A percentile compares a stretch with the other conserved stretches of the same genome.
These are phyloP conservation scores for Monilinia polystroma DNA, from an alignment of 2,329 filamentous ascomycete genomes.

Conservation along the genomic window DNA sequence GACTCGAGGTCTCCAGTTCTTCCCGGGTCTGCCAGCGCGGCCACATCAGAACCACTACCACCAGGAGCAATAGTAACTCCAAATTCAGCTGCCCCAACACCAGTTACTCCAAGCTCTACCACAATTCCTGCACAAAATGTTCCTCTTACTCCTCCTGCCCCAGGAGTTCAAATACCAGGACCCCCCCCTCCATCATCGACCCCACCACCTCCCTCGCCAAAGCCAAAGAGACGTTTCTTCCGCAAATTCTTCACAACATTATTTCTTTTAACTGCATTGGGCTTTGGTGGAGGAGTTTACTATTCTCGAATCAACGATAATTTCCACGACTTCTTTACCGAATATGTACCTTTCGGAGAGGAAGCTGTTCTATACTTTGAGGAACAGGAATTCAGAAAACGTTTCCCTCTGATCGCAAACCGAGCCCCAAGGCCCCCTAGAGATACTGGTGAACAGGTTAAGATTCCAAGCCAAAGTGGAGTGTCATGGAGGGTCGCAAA, in stretches of 20 bases:
- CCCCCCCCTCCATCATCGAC: constrained; percentile 42
- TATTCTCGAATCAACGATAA: constrained; percentile 93
- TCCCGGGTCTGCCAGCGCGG: constrained; percentile 47
- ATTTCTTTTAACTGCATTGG: constrained; percentile 70
- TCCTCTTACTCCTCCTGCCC: constrained; percentile 48
- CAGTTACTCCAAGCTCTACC: constrained; percentile 42
- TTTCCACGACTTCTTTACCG: constrained; percentile 99
- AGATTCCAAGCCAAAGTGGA: constrained; percentile 81
- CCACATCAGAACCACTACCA: constrained; percentile 43
- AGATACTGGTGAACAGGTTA: constrained; percentile 69
- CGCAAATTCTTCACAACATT: constrained; percentile 75
- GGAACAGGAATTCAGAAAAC: constrained; percentile 87
- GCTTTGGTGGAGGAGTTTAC: constrained; percentile 86
- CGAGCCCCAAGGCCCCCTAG: constrained; percentile 38
- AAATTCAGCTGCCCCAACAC: constrained; percentile 29
- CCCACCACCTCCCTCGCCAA: constrained; percentile 46
- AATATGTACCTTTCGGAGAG: constrained; percentile 93
- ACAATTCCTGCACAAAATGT: constrained; percentile 50
- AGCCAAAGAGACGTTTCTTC: constrained; percentile 67
- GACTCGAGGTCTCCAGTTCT: constrained; percentile 52
- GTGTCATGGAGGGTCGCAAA: constrained; percentile 76
- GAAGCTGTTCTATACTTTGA: constrained; percentile 94
- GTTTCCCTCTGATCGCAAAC: constrained; percentile 60
- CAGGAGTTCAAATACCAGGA: constrained; percentile 41
- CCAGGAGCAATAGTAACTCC: constrained; percentile 35